Evolutionary conservation across 371 early-diverging fungal species (phyloP).

Genomic region (Fennellomyces sp.): DNA sequence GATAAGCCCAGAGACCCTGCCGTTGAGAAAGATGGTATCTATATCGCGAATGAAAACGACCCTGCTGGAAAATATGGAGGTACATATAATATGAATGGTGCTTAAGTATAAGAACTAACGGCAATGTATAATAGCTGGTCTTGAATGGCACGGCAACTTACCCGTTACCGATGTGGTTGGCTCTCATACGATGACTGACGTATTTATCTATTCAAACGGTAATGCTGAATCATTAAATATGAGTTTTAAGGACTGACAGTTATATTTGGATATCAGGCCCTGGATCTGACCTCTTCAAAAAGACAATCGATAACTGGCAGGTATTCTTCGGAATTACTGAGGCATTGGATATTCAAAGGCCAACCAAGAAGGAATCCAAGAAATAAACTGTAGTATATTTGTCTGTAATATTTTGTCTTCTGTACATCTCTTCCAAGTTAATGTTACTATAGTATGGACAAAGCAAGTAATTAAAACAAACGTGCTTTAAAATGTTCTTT

Average conservation of each 20-base stretch:
- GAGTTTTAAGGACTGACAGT: not conserved
- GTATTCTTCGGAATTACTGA: slow-evolving; percentile 62
- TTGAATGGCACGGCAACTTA: slow-evolving; percentile 42
- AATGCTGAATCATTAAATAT: not conserved
- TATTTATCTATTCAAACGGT: slow-evolving; percentile 57
- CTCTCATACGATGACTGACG: slow-evolving; percentile 65
- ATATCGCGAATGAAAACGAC: slow-evolving; percentile 38
- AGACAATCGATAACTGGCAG: slow-evolving; percentile 62
- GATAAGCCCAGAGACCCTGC: slow-evolving; percentile 49
- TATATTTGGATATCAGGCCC: slow-evolving; percentile 23
- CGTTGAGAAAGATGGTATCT: slow-evolving; percentile 23
- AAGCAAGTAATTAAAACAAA: too few species aligned
- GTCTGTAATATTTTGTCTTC: too few species aligned
- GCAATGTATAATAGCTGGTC: slow-evolving; percentile 24
- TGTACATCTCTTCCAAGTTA: too few species aligned
- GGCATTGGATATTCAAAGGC: slow-evolving; percentile 19
- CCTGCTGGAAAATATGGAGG: slow-evolving; percentile 37
- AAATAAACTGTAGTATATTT: too few species aligned
- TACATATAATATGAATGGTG: not conserved
- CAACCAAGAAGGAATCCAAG: too few species aligned
- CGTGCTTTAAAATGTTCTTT: too few species aligned
- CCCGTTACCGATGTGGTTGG: slow-evolving; percentile 35
- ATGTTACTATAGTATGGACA: too few species aligned
- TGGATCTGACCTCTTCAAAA: slow-evolving; percentile 56
- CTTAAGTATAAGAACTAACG: not conserved